Evolutionary conservation across 2,329 filamentous ascomycete genomes (phyloP).

Genomic region (Scedosporium boydii): DNA sequence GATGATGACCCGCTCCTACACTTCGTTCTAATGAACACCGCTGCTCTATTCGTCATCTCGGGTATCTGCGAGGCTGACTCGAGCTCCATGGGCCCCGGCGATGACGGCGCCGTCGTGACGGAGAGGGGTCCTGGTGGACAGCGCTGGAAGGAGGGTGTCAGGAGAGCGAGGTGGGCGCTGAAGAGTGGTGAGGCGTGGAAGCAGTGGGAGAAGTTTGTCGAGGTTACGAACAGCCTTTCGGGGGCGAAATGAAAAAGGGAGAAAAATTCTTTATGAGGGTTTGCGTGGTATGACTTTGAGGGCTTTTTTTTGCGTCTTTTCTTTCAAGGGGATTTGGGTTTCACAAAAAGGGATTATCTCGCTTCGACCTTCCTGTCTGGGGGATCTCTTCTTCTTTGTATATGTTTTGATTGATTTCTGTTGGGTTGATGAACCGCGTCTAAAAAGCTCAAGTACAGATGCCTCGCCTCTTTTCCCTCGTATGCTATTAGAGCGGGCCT

Average conservation of each 20-base stretch:
- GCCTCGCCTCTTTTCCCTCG: not conserved
- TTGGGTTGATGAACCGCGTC: not conserved
- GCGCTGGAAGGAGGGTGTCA: conserved; percentile 90
- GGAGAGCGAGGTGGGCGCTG: conserved; percentile 80
- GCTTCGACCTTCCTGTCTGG: not conserved
- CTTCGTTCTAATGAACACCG: conserved; percentile 91
- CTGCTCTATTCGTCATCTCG: conserved; percentile 74
- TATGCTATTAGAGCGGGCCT: not conserved
- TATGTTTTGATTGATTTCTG: not conserved
- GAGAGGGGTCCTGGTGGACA: conserved; percentile 79
- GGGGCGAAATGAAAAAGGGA: not conserved
- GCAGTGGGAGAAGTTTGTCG: conserved; percentile 75
- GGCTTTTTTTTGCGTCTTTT: not conserved
- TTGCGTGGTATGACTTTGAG: not conserved
- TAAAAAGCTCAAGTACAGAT: not conserved
- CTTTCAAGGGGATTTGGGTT: not conserved
- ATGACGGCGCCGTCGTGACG: conserved; percentile 69
- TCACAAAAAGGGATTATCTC: not conserved
- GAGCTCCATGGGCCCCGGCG: conserved; percentile 69
- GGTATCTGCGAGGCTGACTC: conserved; percentile 78
- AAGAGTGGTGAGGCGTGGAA: conserved; percentile 77
- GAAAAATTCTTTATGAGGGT: not conserved
- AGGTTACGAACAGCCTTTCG: conserved; percentile 59
- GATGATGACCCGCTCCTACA: conserved; percentile 77
- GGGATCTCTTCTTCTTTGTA: too few relatives aligned